phyloP scores from a whole-genome alignment of 805 yeast species.

The Hanseniaspora vineae region DNA sequence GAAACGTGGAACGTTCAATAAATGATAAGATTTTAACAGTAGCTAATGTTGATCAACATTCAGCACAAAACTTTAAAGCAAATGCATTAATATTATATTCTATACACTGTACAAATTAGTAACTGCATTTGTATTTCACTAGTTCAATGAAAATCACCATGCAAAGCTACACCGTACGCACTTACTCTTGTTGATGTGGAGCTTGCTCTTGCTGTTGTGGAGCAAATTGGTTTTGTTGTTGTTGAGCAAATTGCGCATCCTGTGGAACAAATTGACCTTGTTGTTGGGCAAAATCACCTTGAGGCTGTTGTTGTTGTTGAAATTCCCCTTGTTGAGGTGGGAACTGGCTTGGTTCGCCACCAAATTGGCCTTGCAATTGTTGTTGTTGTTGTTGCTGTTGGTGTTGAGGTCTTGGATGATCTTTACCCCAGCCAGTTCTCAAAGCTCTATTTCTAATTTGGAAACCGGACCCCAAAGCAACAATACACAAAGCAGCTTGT shows the following conservation, averaged over 20 bases:
- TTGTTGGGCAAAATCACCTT: conserved; percentile 8
- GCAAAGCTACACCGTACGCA: not conserved
- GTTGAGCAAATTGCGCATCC: conserved; percentile 5
- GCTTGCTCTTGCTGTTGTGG: conserved; percentile 1
- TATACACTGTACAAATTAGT: no score
- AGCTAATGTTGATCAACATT: no score
- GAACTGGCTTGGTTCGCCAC: not conserved
- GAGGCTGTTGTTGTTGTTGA: conserved; percentile 6
- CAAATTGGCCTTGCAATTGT: conserved; percentile 3
- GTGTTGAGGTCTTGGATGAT: conserved; percentile 18
- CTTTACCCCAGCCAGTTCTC: conserved; percentile 84
- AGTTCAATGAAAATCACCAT: no score
- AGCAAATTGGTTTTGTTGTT: conserved; percentile 4
- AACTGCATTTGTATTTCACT: no score
- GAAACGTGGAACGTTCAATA: no score
- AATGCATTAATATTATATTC: no score
- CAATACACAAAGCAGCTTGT: conserved; percentile 78
- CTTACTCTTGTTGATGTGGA: conserved; percentile 1
- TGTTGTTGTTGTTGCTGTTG: conserved; percentile 6
- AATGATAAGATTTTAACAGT: no score
- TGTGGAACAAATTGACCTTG: conserved; percentile 2
- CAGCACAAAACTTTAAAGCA: no score
- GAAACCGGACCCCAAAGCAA: conserved; percentile 55
- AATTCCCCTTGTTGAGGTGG: conserved; percentile 3
- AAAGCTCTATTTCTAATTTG: conserved; percentile 64